Base-by-base conservation (phyloP, 2,329 filamentous ascomycete species). In the Claviceps sp. region DNA sequence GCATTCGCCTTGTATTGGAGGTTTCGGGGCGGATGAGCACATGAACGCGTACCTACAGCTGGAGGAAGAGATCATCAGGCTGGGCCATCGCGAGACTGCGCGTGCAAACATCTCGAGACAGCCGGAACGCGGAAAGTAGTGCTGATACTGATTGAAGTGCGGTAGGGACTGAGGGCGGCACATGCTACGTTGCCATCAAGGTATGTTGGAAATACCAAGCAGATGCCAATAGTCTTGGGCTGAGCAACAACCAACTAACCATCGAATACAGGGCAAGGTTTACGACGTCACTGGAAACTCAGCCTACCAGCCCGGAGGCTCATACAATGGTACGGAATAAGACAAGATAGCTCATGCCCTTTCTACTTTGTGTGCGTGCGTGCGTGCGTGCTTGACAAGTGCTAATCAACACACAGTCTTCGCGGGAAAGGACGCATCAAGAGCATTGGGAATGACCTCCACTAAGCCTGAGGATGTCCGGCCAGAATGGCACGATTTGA, bases 221-320 rank as follows among this genome's bases (percentile, higher is more conserved):
- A 8, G 34, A 37, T 14, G 16, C 36, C n/a, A 44, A 9, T 13
- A 6, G 26, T n/a, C n/a, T 8, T 30, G 14, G 1, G 20, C 18
- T 37, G 5, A 37, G 22, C 4, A 38, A 13, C 3, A 11, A 26
- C 38, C 13, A 14, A 47, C 53, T 58, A 20, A 56, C 20, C 24
- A 34, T 49, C 47, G 36, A 43, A 49, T 49, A 51, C 54, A 95
- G 85, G 91, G 93, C 60, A 88, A 85, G 55, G 85, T 98, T 50
- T 98, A 96, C 64, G 91, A 98, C 64, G 93, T 98, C 55, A 89
- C 81, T 24, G 87, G 85, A 49, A 98, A 97, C 69, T 82, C 86
- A 58, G 82, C 87, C 16, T 98, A 98, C 66, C 81, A 82, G 47
- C 82, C 86, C 9, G 85, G 82, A 24, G 90, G 88, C 47, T 82